A percentile compares a stretch with the other conserved stretches of the same genome.
These are phyloP conservation scores for Ganoderma lucidum DNA, from an alignment of 1,284 basidiomycete species.

Conservation along the genomic window DNA sequence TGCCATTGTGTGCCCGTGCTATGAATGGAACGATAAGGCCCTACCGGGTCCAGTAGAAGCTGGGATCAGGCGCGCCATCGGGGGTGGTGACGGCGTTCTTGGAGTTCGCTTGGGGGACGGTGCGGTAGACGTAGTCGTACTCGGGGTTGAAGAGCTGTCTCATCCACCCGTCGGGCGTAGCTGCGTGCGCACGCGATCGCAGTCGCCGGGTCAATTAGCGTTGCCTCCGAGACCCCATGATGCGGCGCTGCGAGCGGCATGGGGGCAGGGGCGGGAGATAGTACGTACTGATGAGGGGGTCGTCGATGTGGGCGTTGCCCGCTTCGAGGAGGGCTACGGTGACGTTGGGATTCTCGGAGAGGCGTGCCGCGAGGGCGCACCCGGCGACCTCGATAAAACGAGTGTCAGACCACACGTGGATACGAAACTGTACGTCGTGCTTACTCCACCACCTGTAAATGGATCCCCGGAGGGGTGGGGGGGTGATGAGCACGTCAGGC, in stretches of 20 bases:
- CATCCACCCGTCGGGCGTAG: constrained; percentile 22
- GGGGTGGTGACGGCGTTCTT: constrained; percentile 7
- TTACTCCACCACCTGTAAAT: constrained; percentile 1
- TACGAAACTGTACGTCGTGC: background rate
- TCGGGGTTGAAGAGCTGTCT: constrained; percentile 26
- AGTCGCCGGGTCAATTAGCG: background rate
- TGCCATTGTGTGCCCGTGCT: background rate
- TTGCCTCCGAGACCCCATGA: too few relatives aligned
- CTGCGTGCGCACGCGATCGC: constrained; percentile 10
- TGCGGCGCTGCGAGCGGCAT: background rate
- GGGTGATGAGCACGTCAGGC: background rate
- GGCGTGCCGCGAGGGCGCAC: constrained; percentile 25
- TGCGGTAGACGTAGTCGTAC: constrained; percentile 32
- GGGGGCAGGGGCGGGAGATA: background rate
- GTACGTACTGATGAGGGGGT: constrained; percentile 26
- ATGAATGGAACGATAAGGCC: background rate
- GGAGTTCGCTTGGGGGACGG: constrained; percentile 20
- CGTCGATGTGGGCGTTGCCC: constrained; percentile 29
- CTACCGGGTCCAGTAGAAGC: constrained; percentile 21
- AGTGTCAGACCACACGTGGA: background rate
- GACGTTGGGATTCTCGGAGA: constrained; percentile 26
- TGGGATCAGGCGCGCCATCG: constrained; percentile 13
- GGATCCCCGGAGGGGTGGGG: background rate
- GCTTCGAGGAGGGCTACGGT: constrained; percentile 32
- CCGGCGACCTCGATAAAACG: constrained; percentile 13